Base-by-base conservation (phyloP, 352 stramenopile genomes). In the Blastocystis sp. region DNA sequence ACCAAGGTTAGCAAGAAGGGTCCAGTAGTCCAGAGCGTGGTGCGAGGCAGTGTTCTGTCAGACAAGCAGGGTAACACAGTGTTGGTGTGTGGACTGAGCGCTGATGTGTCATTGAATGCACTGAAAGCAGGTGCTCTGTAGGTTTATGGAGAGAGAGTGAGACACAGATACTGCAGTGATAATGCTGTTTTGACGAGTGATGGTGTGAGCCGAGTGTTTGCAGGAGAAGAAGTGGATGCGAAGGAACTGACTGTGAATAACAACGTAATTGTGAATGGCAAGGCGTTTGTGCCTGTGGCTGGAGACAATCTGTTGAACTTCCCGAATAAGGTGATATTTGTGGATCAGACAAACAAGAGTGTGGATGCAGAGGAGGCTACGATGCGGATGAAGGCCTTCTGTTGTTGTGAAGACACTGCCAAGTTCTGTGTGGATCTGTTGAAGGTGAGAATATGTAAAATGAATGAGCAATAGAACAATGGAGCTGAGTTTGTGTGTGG, bases 181-280 rank as follows among this genome's bases (percentile, higher is more conserved):
- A 80, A 80, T 35, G 69, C 69, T 29, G 69, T 80, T 43, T 51
- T 80, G 42, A 80, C 69, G 69, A 19, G 43, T 16, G 69, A 80
- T 35, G 69, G 69, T 12, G 69, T 80, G 69, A 61, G 37, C 24
- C 69, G 69, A n/a, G 37, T 80, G 69, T 80, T 80, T 43, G 46
- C 42, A 9, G 69, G 69, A 29, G 69, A 80, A 29, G 61, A 21
- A 39, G 61, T 74, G 61, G 29, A 12, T 32, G 61, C 61, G 61
- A 42, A 4, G 61, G 61, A 21, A 5, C 46, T 61, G 69, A 32
- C 61, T 9, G 61, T 74, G 61, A 37, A 37, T 4, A 42, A n/a
- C 12, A 74, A 37, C 37, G 37, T 74, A n/a, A 16, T 80, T 11
- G 69, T 80, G 69, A 80, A 80, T 32, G 69, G 69, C 42, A 43